Base-by-base conservation (phyloP, 257 asterid genomes). In the Solanum lycopersicoides region DNA sequence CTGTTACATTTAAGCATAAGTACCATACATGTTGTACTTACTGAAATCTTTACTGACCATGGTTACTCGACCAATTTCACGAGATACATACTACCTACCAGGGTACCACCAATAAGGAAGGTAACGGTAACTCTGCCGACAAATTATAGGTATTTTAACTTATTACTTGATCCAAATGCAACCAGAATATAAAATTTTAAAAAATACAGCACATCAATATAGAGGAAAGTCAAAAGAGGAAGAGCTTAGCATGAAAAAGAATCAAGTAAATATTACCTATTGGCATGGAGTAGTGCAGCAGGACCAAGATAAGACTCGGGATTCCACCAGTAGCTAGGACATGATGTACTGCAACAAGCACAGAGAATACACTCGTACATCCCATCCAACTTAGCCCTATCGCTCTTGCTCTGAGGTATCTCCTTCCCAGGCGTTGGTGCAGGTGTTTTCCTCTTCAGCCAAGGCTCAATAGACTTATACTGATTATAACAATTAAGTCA, bases 271-370 rank as follows among this genome's bases (percentile, higher is more conserved):
- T 1, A 66, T 15, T 86, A 96, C 99, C 99, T 88, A 68, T 97
- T 97, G 73, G 99, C 98, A 25, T 97, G 99, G 85, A 97, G 95
- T 83, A 97, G 98, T 50, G 98, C 97, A 23, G 98, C 98, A 0
- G 98, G 98, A 25, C 99, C 99, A 89, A 95, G 92, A 92, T 97
- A 95, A 37, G 97, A 89, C 91, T 97, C 99, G 18, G 99, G 98
- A 86, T 95, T 95, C 99, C 99, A 97, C 98, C 99, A 95, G 88
- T 97, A 97, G 88, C 99, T 97, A 12, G 98, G 98, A 89, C 98
- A 97, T 30, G 98, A 93, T 44, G 98, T 94, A 88, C 98, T 95
- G 50, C 99, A 95, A 91, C 99, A 97, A 73, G 98, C 98, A 65
- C 99, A 96, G 45, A 96, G 92, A 89, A 95, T 96, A 86, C 98